Base-by-base conservation (phyloP, 2,329 filamentous ascomycete species). In the Trichoderma koningiopsis region DNA sequence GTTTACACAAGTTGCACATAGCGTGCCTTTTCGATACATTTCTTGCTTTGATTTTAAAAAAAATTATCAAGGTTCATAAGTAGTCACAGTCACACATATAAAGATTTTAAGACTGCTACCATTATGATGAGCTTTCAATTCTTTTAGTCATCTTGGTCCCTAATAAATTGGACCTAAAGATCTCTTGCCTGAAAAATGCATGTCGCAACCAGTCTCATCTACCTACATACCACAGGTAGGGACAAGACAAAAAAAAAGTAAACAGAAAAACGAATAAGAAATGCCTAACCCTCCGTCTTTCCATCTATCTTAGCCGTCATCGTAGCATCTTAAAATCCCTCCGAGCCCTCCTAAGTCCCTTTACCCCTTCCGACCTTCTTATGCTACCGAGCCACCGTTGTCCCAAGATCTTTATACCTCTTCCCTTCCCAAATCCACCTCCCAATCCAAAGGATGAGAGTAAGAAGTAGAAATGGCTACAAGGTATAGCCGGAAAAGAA, bases 221-320 rank as follows among this genome's bases (percentile, higher is more conserved):
- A 29, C 22, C 52, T 27, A 55, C 5, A 27, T 24, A 55, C 11
- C 24, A 53, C 16, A 53, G 49, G 61, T 29, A 64, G 24, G 24
- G 24, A 13, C 2, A 27, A 37, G 29, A 55, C 13, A 27, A 19
- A 60, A 11, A 2, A n/a, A 19, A n/a, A 4, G n/a, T 11, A 59
- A 31, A 19, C 43, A 47, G 37, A 47, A 40, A 47, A 16, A 40
- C 5, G 5, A 35, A 35, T 35, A 35, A 52, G 40, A 22, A 63
- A 64, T 55, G 14, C 61, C 61, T 22, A 22, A 19, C 19, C 63
- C 53, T 49, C 40, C 55, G 10, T 35, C 27, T 43, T 58, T 35
- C 40, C 64, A 29, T 67, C 64, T 67, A 67, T 67, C 64, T 59
- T 40, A 37, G 40, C 40, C 64, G 24, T 59, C 40, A 19, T 59